Base-by-base conservation (phyloP, 192 early-diverging fungal species). In the Linderina pennispora region DNA sequence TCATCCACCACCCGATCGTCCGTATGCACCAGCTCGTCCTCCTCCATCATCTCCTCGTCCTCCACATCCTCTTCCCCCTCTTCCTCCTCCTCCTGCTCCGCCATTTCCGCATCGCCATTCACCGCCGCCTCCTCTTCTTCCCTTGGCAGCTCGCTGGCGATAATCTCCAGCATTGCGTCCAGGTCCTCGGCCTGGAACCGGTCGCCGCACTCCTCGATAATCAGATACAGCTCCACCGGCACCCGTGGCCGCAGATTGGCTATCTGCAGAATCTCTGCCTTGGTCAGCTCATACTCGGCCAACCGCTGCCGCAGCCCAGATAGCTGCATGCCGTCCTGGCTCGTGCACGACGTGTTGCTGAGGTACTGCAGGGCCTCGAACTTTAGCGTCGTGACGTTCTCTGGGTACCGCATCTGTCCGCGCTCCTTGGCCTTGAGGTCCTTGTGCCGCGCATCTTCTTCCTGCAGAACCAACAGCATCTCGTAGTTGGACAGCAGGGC, bases 251-350 rank as follows among this genome's bases (percentile, higher is more conserved):
- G 58, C 38, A 83, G 46, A 37, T 90, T 88, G 50, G 87, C 48
- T 18, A 90, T 80, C 64, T 87, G 86, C 33, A 91, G 60, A 0
- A 79, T 70, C 45, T 91, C 89, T 2, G 74, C 85, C 53, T 82
- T 83, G 37, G 83, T 88, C 39, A 91, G 48, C 23, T 78, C 56
- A 31, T 59, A 80, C 3, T 25, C 26, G 21, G 33, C 37, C 22
- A 90, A 48, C 2, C 45, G 55, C 17, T 48, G 40, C 42, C 83
- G 74, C 32, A 82, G 50, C 2, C 22, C 25, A 10, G 47, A 20
- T 14, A 90, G 58, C 43, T 80, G 77, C 1, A 65, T 66, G 10
- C 53, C 50, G 15, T 70, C 65, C 57, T 88, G 86, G 26, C 71
- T 76, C 22, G 77, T 40, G 38, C 76, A 77, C 4, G 88, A 74